Evolutionary conservation across 1,284 basidiomycete species (phyloP).

Genomic region (Malassezia furfur): DNA sequence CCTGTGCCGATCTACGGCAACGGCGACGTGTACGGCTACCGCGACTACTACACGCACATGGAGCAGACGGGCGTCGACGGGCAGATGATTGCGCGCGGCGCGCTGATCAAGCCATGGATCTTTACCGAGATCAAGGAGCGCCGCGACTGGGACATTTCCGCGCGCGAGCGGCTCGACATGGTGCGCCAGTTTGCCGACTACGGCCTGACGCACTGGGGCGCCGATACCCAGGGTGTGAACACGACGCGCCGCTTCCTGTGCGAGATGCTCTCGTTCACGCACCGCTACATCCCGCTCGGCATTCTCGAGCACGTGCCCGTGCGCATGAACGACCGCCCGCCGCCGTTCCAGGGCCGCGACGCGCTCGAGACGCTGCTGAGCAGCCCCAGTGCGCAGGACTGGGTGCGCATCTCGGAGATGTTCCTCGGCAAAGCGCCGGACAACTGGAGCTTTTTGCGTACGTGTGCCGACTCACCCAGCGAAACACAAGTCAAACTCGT

Average conservation of each 20-base stretch:
- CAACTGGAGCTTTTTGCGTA: conserved; percentile 54
- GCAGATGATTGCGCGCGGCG: conserved; percentile 87
- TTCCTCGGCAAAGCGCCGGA: conserved; percentile 68
- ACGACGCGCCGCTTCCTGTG: conserved; percentile 87
- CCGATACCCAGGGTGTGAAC: conserved; percentile 63
- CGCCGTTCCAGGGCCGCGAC: conserved; percentile 71
- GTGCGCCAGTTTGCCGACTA: conserved; percentile 53
- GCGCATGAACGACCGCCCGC: conserved; percentile 79
- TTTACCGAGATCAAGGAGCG: conserved; percentile 91
- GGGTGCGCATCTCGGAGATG: conserved; percentile 92
- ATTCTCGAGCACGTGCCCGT: conserved; percentile 75
- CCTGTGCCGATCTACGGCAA: conserved; percentile 89
- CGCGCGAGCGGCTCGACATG: conserved; percentile 77
- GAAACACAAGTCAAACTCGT: conserved; percentile 29
- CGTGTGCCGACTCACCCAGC: conserved; percentile 10
- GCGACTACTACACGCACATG: conserved; percentile 70
- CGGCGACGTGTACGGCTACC: conserved; percentile 81
- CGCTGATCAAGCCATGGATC: conserved; percentile 68
- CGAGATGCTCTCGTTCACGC: conserved; percentile 87
- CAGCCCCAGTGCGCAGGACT: conserved; percentile 72
- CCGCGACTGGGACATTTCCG: conserved; percentile 74
- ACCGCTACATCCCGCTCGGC: conserved; percentile 87
- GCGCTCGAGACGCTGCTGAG: conserved; percentile 73
- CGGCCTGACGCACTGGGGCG: conserved; percentile 43
- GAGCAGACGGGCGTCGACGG: conserved; percentile 76